phyloP scores from a whole-genome alignment of 1,139 yeast genomes.

The Blastobotrys persicus region DNA sequence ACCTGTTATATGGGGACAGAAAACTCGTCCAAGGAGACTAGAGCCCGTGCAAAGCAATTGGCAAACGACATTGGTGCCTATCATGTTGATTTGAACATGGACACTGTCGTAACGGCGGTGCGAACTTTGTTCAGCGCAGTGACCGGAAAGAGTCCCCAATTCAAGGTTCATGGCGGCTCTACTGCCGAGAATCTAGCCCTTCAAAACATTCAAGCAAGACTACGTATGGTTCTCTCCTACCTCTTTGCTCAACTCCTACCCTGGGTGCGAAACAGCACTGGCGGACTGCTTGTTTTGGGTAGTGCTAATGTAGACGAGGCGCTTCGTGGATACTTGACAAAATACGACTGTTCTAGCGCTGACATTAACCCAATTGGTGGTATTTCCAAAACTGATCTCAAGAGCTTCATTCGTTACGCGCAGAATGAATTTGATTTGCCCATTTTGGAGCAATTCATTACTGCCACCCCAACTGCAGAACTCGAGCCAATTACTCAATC shows the following conservation, averaged over 20 bases:
- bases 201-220: constrained; percentile 93
- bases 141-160: constrained; percentile 84
- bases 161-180: constrained; percentile 90
- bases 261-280: constrained; percentile 75
- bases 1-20: constrained; percentile 95
- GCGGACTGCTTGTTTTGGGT: constrained; percentile 86
- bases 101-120: constrained; percentile 70
- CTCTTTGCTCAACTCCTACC: constrained; percentile 92
- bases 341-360: constrained; percentile 95
- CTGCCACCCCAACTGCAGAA: constrained; percentile 97
- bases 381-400: constrained; percentile 88
- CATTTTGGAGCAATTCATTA: constrained; percentile 68
- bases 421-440: constrained; percentile 67
- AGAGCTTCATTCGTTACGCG: constrained; percentile 81
- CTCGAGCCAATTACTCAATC: constrained; percentile 90
- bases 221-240: constrained; percentile 91
- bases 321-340: constrained; percentile 89
- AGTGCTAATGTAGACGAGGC: constrained; percentile 99
- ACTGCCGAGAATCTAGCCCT: constrained; percentile 87
- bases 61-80: constrained; percentile 79
- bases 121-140: constrained; percentile 77
- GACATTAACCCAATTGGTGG: constrained; percentile 98
- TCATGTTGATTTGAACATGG: constrained; percentile 92
- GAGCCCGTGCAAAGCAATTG: constrained; percentile 75
- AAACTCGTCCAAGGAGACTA: constrained; percentile 85